Conservation (phyloP, 2,329 filamentous ascomycete species). For the Penicillium sumatraense region DNA sequence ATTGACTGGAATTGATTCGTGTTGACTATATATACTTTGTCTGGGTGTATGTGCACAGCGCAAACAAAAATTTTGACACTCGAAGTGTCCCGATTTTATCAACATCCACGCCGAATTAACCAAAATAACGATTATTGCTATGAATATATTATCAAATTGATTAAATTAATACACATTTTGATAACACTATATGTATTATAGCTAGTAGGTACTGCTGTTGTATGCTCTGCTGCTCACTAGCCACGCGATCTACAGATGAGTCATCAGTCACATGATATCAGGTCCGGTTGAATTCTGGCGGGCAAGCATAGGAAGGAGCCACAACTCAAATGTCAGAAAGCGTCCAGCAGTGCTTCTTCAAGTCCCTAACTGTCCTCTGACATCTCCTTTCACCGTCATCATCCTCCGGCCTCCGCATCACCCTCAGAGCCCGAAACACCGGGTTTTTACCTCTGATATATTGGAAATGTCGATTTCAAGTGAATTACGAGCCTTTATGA, state of each 20-base stretch:
- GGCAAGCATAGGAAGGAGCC: conserved; percentile 28
- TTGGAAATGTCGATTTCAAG: background rate
- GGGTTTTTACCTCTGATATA: background rate
- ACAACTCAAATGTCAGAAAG: conserved; percentile 25
- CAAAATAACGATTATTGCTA: too few species aligned
- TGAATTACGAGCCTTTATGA: conserved; percentile 5
- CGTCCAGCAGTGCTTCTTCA: conserved; percentile 20
- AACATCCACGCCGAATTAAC: too few species aligned
- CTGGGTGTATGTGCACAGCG: too few species aligned
- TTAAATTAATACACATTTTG: too few species aligned
- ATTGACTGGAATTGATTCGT: too few species aligned
- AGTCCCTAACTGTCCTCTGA: conserved; percentile 27
- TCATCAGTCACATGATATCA: conserved; percentile 35
- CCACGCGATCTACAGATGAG: conserved; percentile 16
- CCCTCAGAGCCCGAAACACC: background rate
- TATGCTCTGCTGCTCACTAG: background rate
- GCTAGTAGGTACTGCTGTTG: too few species aligned
- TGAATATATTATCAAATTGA: too few species aligned
- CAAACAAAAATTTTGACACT: too few species aligned
- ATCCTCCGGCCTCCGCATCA: conserved; percentile 6
- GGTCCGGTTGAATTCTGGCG: conserved; percentile 28
- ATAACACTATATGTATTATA: too few species aligned
- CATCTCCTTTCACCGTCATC: conserved; percentile 26
- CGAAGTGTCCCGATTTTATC: too few species aligned
- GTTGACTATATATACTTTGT: too few species aligned